phyloP scores from a whole-genome alignment of 2,329 filamentous ascomycete genomes.

The Aspergillus novofumigatus region DNA sequence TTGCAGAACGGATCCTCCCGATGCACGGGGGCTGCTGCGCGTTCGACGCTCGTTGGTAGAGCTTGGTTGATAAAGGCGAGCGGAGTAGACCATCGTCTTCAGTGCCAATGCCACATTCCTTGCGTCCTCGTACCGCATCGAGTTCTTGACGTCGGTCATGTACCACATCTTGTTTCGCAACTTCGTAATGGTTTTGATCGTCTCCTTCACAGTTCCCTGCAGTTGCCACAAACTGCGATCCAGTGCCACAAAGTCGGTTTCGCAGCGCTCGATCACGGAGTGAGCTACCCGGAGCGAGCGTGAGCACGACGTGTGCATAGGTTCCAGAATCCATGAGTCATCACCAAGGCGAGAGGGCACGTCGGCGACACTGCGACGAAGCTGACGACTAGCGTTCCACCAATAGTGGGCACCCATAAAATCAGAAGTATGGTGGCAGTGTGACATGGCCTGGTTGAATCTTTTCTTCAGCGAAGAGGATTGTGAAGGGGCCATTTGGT shows the following conservation, averaged over 20 bases:
- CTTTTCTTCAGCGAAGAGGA: constrained; percentile 29
- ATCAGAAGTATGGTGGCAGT: constrained; percentile 73
- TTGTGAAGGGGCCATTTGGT: constrained; percentile 3
- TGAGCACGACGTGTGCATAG: constrained; percentile 59
- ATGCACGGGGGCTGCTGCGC: constrained; percentile 43
- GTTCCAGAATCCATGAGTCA: constrained; percentile 68
- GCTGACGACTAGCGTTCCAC: constrained; percentile 74
- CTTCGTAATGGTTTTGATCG: constrained; percentile 68
- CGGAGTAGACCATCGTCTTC: constrained; percentile 75
- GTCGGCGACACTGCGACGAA: constrained; percentile 59
- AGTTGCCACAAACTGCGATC: constrained; percentile 77
- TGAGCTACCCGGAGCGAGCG: constrained; percentile 30
- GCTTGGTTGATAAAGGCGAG: constrained; percentile 19
- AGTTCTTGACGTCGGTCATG: constrained; percentile 87
- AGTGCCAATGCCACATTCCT: constrained; percentile 81
- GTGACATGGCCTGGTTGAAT: constrained; percentile 65
- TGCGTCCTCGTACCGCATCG: constrained; percentile 80
- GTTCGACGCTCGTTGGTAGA: constrained; percentile 31
- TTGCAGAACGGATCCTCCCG: constrained; percentile 61
- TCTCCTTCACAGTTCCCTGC: constrained; percentile 67
- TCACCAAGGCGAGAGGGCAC: constrained; percentile 47
- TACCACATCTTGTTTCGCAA: constrained; percentile 99
- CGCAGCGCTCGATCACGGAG: constrained; percentile 33
- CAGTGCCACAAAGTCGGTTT: constrained; percentile 64
- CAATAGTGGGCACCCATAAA: constrained; percentile 81